Percentiles rank a stretch among this genome's conserved stretches.
Conservation (phyloP, 495 filamentous ascomycete genomes). For the Neurospora tetrasperma region DNA sequence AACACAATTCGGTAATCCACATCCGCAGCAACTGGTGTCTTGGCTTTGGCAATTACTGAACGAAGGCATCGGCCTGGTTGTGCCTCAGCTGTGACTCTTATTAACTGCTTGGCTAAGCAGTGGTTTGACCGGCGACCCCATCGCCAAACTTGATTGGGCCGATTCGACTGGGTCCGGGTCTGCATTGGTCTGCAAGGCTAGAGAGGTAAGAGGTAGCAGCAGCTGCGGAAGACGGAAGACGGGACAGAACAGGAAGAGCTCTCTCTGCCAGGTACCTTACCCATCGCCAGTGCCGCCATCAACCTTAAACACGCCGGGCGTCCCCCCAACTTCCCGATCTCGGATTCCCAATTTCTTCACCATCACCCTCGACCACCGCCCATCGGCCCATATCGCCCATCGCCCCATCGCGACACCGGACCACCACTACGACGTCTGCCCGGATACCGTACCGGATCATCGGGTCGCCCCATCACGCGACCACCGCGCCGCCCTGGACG, state of each 20-base stretch:
- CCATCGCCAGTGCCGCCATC: not conserved
- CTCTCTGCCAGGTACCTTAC: not conserved
- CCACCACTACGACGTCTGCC: slow-evolving; percentile 18
- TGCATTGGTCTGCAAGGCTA: not conserved
- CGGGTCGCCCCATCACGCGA: slow-evolving; percentile 14
- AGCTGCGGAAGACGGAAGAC: not conserved
- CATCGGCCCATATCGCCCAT: not conserved
- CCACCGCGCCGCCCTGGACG: slow-evolving; percentile 18
- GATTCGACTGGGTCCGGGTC: not conserved
- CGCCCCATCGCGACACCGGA: slow-evolving; percentile 24
- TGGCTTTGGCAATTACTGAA: not conserved
- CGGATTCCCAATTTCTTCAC: not conserved
- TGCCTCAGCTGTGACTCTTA: not conserved
- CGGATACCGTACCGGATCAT: slow-evolving; percentile 9
- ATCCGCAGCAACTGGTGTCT: not conserved
- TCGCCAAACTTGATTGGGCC: not conserved
- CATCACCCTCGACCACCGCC: not conserved
- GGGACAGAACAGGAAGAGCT: not conserved
- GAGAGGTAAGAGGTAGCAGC: not conserved
- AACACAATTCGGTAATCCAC: not conserved
- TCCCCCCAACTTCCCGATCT: not conserved
- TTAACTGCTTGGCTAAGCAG: not conserved
- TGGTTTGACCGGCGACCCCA: not conserved
- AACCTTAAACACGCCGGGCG: not conserved
- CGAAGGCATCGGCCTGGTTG: not conserved